These are phyloP conservation scores for Glycyrrhiza uralensis DNA, from an alignment of 306 rosid genomes.

Conservation along the genomic window DNA sequence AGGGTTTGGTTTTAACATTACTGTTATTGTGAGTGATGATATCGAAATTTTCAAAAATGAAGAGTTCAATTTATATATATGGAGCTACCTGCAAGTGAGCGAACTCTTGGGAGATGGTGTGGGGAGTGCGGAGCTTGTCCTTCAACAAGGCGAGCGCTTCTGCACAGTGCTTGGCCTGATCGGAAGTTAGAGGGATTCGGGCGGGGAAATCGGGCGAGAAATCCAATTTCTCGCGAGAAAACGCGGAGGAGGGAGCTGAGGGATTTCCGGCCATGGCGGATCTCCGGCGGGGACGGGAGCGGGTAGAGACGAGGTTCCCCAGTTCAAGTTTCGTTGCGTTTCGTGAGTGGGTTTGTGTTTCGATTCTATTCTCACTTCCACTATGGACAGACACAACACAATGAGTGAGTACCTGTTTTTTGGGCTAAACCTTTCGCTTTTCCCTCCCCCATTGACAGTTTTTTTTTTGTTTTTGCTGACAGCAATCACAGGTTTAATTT, in stretches of 20 bases:
- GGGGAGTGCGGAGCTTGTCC: constrained; percentile 51
- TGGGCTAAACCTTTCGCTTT: background rate
- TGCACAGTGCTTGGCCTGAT: constrained; percentile 63
- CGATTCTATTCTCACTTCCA: background rate
- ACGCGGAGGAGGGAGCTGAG: constrained; percentile 7
- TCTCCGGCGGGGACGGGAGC: constrained; percentile 39
- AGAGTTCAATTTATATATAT: too few relatives aligned
- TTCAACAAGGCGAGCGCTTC: constrained; percentile 55
- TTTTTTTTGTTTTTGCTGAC: too few relatives aligned
- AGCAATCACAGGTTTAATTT: background rate
- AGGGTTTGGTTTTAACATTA: background rate
- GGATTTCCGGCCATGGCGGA: constrained; percentile 36
- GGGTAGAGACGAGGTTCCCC: constrained; percentile 37
- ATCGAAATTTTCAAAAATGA: background rate
- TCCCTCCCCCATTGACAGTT: too few relatives aligned
- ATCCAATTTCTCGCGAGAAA: constrained; percentile 23
- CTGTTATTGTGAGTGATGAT: background rate
- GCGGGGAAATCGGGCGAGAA: constrained; percentile 64
- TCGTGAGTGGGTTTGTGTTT: background rate
- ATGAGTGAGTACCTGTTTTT: background rate
- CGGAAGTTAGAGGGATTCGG: constrained; percentile 42
- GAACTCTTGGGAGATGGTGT: constrained; percentile 60
- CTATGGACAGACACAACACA: too few relatives aligned
- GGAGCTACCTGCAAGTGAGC: constrained; percentile 69
- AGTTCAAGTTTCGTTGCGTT: background rate